These are phyloP conservation scores for Pyrenophora teres DNA, from an alignment of 2,329 filamentous ascomycete species.

Conservation along the genomic window DNA sequence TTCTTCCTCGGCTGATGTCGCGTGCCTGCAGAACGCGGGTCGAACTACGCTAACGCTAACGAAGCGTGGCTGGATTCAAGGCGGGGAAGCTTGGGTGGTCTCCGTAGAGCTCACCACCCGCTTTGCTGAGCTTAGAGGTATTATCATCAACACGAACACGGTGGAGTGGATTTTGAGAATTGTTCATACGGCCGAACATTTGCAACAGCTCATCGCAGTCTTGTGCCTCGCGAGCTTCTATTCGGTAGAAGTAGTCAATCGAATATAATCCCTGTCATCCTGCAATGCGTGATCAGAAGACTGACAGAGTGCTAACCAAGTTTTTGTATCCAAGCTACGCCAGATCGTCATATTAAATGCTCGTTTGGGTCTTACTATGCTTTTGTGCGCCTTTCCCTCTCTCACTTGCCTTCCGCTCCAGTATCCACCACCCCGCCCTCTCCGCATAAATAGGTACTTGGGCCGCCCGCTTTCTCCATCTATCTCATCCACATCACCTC, in stretches of 20 bases:
- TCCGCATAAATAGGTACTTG: slow-evolving; percentile 5
- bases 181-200: no score
- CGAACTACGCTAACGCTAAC: slow-evolving; percentile 1
- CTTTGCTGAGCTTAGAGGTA: not conserved
- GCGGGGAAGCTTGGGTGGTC: slow-evolving; percentile 10
- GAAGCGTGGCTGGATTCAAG: slow-evolving; percentile 3
- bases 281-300: slow-evolving; percentile 5
- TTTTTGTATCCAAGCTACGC: slow-evolving; percentile 1
- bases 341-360: not conserved
- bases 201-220: no score
- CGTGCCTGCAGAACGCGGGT: slow-evolving; percentile 3
- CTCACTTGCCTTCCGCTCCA: slow-evolving; percentile 8
- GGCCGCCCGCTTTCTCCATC: not conserved
- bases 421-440: slow-evolving; percentile 11
- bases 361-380: not conserved
- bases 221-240: no score
- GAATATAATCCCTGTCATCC: not conserved
- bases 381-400: not conserved
- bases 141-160: no score
- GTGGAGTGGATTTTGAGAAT: no score
- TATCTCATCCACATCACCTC: not conserved
- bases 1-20: not conserved
- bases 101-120: slow-evolving; percentile 1
- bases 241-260: no score
- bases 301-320: not conserved